A percentile compares a stretch with the other conserved stretches of the same genome.
phyloP scores from a whole-genome alignment of 208 protist genomes.

The Leishmania mexicana region DNA sequence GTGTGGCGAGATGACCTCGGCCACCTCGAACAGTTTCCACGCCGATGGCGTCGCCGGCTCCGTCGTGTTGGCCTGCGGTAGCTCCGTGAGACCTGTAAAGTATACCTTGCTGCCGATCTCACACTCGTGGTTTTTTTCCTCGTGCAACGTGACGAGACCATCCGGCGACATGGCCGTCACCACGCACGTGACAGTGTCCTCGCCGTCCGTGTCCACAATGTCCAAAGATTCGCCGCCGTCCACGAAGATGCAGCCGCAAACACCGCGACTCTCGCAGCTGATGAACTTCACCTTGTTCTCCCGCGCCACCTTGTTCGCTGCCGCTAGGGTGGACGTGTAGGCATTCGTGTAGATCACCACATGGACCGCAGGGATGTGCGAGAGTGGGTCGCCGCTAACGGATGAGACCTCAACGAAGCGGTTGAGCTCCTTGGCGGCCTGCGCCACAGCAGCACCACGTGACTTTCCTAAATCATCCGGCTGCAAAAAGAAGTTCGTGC shows the following conservation, averaged over 20 bases:
- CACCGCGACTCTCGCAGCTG: constrained; percentile 79
- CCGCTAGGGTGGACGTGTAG: constrained; percentile 53
- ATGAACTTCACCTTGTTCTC: constrained; percentile 75
- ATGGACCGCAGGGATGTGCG: constrained; percentile 38
- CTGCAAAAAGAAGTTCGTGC: constrained; percentile 86
- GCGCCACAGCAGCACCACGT: constrained; percentile 55
- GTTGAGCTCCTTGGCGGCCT: constrained; percentile 86
- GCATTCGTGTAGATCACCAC: constrained; percentile 85
- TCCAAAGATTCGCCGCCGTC: constrained; percentile 68
- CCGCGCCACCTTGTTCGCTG: constrained; percentile 63
- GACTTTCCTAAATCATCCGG: constrained; percentile 62
- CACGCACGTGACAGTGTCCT: constrained; percentile 82
- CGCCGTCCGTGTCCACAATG: constrained; percentile 84
- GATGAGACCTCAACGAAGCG: constrained; percentile 78
- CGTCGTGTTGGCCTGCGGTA: constrained; percentile 52
- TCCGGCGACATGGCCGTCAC: constrained; percentile 74
- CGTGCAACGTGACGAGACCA: constrained; percentile 81
- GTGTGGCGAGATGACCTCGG: constrained; percentile 72
- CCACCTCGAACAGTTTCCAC: constrained; percentile 70
- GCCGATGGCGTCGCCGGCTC: constrained; percentile 22
- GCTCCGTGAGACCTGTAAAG: constrained; percentile 68
- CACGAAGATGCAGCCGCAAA: constrained; percentile 84
- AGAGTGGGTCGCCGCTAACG: constrained; percentile 32
- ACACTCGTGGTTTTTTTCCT: constrained; percentile 90
- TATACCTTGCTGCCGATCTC: constrained; percentile 82